phyloP scores from a whole-genome alignment of 2,329 filamentous ascomycete species.

The Pseudopithomyces chartarum region DNA sequence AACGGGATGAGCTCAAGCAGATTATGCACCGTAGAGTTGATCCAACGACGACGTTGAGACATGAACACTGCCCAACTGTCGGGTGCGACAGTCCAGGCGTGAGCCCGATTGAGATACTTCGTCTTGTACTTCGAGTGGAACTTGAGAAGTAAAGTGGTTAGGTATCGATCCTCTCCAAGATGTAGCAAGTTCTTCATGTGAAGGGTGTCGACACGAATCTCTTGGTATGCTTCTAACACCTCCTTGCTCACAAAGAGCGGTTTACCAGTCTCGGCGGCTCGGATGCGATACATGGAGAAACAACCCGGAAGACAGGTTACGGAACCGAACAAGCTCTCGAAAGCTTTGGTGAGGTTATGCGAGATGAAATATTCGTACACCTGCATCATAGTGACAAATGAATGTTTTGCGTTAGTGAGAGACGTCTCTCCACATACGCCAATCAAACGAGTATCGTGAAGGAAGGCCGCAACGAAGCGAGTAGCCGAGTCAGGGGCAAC shows the following conservation, averaged over 20 bases:
- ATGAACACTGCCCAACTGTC: constrained; percentile 94
- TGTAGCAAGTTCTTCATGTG: constrained; percentile 99
- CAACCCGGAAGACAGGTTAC: constrained; percentile 98
- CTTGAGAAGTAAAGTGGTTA: constrained; percentile 93
- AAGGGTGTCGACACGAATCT: constrained; percentile 94
- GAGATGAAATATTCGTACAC: constrained; percentile 99
- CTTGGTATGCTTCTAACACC: constrained; percentile 83
- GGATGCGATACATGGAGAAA: constrained; percentile 99
- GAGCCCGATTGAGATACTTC: constrained; percentile 90
- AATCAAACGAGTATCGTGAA: constrained; percentile 91
- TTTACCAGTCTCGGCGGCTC: constrained; percentile 91
- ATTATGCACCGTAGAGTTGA: constrained; percentile 99
- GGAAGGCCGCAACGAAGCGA: constrained; percentile 87
- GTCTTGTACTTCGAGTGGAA: constrained; percentile 95
- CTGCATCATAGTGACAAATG: constrained; percentile 98
- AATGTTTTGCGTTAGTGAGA: constrained; percentile 88
- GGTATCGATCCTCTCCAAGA: constrained; percentile 94
- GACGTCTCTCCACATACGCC: constrained; percentile 94
- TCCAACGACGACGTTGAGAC: constrained; percentile 98
- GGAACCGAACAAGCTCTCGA: constrained; percentile 94
- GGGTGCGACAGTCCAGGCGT: constrained; percentile 96
- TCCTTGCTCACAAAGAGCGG: constrained; percentile 95
- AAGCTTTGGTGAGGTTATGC: constrained; percentile 94
- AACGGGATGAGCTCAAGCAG: constrained; percentile 93
- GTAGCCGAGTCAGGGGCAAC: constrained; percentile 88